Conservation (phyloP, 306 rosid species). For the Pyrus pyrifolia region DNA sequence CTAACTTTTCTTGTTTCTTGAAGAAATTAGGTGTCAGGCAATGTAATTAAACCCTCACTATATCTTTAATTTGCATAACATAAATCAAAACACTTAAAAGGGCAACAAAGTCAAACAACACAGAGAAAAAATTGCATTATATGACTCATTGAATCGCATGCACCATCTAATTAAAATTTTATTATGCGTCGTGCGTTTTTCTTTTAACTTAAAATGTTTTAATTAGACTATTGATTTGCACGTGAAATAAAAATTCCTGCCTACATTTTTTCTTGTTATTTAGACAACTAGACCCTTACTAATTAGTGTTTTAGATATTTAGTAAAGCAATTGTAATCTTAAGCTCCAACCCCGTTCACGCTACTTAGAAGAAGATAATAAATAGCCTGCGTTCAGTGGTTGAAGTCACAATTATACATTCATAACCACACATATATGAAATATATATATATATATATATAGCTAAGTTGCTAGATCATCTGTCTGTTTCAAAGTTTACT, state of each 20-base stretch:
- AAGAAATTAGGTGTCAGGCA: neutral
- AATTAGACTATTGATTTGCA: too few species aligned
- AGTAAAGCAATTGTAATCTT: too few species aligned
- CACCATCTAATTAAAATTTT: too few species aligned
- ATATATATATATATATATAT: too few species aligned
- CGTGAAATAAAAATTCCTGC: neutral
- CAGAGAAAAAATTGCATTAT: too few species aligned
- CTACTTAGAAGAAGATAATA: neutral
- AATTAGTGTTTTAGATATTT: too few species aligned
- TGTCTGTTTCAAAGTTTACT: constrained; percentile 6
- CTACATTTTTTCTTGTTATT: neutral
- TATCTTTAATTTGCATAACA: too few species aligned
- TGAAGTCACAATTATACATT: neutral
- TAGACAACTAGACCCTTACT: neutral
- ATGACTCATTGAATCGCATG: neutral
- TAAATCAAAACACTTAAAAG: too few species aligned
- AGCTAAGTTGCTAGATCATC: neutral
- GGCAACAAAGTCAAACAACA: too few species aligned
- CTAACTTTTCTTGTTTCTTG: neutral
- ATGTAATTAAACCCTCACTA: neutral
- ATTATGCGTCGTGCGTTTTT: too few species aligned
- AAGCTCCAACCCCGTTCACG: neutral
- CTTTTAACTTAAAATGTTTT: neutral
- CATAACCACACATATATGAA: neutral
- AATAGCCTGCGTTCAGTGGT: neutral